Percentiles rank a stretch among this genome's conserved stretches.
Conservation (phyloP, 805 yeast genomes). For the Schizosaccharomyces osmophilus region DNA sequence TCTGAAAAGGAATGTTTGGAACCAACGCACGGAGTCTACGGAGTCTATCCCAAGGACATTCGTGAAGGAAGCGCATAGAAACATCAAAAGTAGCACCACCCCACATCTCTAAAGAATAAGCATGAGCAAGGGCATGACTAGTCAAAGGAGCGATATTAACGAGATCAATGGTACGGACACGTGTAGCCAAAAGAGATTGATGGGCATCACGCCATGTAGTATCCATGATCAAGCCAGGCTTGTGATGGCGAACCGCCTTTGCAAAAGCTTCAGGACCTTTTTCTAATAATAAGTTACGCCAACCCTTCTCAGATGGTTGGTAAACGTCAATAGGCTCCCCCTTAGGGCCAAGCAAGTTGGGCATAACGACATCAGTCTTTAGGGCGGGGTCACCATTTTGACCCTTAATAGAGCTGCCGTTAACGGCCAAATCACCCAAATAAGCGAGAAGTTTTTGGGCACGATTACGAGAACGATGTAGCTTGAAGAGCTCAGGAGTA, state of each 20-base stretch:
- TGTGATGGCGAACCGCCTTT: slow-evolving; percentile 52
- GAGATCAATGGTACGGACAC: slow-evolving; percentile 85
- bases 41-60: slow-evolving; percentile 96
- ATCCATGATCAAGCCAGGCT: slow-evolving; percentile 86
- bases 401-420: slow-evolving; percentile 89
- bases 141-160: slow-evolving; percentile 83
- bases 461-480: slow-evolving; percentile 87
- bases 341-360: slow-evolving; percentile 37
- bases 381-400: slow-evolving; percentile 83
- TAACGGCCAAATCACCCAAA: slow-evolving; percentile 80
- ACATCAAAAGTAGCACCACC: slow-evolving; percentile 99
- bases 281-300: slow-evolving; percentile 70
- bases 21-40: slow-evolving; percentile 67
- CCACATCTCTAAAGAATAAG: slow-evolving; percentile 96
- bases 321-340: slow-evolving; percentile 25
- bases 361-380: slow-evolving; percentile 47
- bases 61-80: slow-evolving; percentile 91
- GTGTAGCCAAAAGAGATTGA: slow-evolving; percentile 88
- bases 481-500: slow-evolving; percentile 83
- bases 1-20: slow-evolving; percentile 97
- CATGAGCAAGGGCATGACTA: slow-evolving; percentile 67
- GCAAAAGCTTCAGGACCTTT: slow-evolving; percentile 83
- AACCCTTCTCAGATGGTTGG: slow-evolving; percentile 44
- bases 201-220: slow-evolving; percentile 99
- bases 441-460: slow-evolving; percentile 82